Evolutionary conservation across 148 eudicot species (phyloP).

Genomic region (Rhododendron griersonianum): DNA sequence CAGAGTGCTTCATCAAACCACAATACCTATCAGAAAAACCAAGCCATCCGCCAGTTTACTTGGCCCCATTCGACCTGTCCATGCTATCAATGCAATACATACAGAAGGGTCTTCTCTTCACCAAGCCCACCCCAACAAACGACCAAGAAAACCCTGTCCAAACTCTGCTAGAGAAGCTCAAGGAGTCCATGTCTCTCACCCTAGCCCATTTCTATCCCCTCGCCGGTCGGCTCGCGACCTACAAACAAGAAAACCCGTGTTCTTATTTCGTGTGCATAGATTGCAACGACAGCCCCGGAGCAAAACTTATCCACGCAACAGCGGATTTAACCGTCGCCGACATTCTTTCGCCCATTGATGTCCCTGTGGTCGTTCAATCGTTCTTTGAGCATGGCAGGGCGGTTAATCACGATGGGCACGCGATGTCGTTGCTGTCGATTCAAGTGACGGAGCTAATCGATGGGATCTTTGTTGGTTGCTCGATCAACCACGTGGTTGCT

Average conservation of each 20-base stretch:
- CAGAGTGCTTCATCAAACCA: conserved; percentile 3
- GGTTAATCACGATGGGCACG: conserved; percentile 24
- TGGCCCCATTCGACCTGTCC: conserved; percentile 26
- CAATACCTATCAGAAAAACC: background rate
- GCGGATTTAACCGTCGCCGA: background rate
- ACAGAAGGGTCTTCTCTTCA: conserved; percentile 34
- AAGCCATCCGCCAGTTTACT: conserved; percentile 14
- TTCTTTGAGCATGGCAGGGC: conserved; percentile 27
- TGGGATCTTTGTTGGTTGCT: conserved; percentile 28
- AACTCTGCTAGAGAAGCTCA: conserved; percentile 17
- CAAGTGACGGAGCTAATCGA: conserved; percentile 29
- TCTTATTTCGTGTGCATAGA: conserved; percentile 12
- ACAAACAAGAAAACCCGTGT: conserved; percentile 17
- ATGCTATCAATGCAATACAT: conserved; percentile 27
- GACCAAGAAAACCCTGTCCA: background rate
- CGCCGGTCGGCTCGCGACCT: conserved; percentile 21
- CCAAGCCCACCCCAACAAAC: conserved; percentile 1
- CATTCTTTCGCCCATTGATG: conserved; percentile 20
- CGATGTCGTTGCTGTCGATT: conserved; percentile 15
- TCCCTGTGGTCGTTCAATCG: conserved; percentile 18
- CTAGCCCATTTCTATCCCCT: conserved; percentile 21
- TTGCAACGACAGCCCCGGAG: conserved; percentile 23
- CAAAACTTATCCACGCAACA: conserved; percentile 20
- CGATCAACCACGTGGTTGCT: conserved; percentile 13
- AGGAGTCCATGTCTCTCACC: conserved; percentile 19